Conservation (phyloP, 352 stramenopile genomes). For the Pythium folliculosum region DNA sequence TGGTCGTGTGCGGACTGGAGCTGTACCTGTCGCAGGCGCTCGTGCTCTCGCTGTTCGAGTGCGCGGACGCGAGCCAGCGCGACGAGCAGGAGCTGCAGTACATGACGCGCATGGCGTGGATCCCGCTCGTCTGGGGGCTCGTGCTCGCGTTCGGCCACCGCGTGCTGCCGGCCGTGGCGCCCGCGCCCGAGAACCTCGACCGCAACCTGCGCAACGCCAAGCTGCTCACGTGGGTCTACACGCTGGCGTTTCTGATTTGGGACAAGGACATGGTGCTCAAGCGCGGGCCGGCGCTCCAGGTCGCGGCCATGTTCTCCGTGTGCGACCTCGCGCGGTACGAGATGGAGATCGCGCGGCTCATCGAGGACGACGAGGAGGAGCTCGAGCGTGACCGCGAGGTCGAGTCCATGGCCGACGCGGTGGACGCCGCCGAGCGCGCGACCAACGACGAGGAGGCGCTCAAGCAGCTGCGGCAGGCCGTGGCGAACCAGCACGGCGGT, state of each 20-base stretch:
- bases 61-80: conserved; percentile 40
- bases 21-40: conserved; percentile 76
- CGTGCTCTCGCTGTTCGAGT: conserved; percentile 75
- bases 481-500: conserved; percentile 8
- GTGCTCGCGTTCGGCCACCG: conserved; percentile 62
- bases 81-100: conserved; percentile 74
- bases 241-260: conserved; percentile 61
- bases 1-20: conserved; percentile 61
- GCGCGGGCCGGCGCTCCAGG: conserved; percentile 60
- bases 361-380: conserved; percentile 43
- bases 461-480: conserved; percentile 24
- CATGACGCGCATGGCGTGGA: conserved; percentile 65
- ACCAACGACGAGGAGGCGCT: conserved; percentile 17
- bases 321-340: conserved; percentile 72
- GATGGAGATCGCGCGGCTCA: conserved; percentile 71
- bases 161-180: conserved; percentile 39
- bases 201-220: conserved; percentile 68
- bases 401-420: conserved; percentile 14
- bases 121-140: conserved; percentile 43
- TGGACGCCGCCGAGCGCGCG: conserved; percentile 5
- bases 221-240: conserved; percentile 67
- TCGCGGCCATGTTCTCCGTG: conserved; percentile 70
- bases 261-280: conserved; percentile 77
- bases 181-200: conserved; percentile 63
- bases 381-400: conserved; percentile 13